Evolutionary conservation across 2,329 filamentous ascomycete species (phyloP), one percentile per base, ranked within the genome.

Genomic region (Ophiostoma ulmi): DNA sequence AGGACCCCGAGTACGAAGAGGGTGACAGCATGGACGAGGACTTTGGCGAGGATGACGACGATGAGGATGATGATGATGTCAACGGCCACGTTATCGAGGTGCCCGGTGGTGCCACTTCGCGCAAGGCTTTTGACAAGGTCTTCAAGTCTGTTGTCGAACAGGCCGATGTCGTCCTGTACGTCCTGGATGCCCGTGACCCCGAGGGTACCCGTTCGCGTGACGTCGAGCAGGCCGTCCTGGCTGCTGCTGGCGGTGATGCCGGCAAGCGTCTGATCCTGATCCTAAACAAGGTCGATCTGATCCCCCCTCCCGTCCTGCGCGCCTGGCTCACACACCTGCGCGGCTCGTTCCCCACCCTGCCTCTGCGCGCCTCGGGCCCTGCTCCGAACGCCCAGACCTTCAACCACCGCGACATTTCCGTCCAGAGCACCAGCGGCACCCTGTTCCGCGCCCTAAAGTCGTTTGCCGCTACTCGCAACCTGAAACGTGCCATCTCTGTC

Each of bases 231-330:
- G 90, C 91, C 81, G 89, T 97, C 79, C 94, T 96, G 91, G 90
- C 93, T n/a, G 90, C 92, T 11, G 91, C 92, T 17, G 86, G 61
- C 22, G 73, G 70, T 41, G 73, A 64, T 11, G 63, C 67, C 14
- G 70, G 90, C 75, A 97, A 97, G 84, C 87, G 94, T 69, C 85
- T 97, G 72, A 97, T 97, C 72, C 88, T 97, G 72, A 88, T 97
- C 71, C 84, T 97, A 75, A 97, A 97, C 89, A 97, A 97, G 87
- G 94, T 97, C 78, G 94, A 97, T 79, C 86, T 97, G 71, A 87
- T 97, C 65, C 94, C 94, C 2, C 88, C 92, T 31, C 85, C 89
- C 66, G 91, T 94, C 14, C 87, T 97, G 64, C 92, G 92, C 78
- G 88, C 86, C 76, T 97, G 94, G 94, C 88, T 97, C 74, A 80